These are phyloP conservation scores for Magnusiomyces tetraspermus DNA, from an alignment of 1,139 yeast genomes.

Conservation along the genomic window DNA sequence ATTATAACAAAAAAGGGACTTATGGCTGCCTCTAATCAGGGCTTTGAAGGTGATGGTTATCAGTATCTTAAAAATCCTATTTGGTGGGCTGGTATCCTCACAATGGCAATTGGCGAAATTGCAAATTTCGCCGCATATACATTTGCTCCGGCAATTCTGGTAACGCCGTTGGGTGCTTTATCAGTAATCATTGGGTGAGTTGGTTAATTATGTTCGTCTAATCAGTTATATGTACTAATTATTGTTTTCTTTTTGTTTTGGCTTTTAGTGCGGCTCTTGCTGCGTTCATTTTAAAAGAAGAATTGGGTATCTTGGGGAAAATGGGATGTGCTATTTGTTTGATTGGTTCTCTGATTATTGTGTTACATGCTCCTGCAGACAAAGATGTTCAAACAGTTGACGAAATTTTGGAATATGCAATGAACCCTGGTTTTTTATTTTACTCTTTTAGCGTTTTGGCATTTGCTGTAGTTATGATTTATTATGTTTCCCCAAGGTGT, in stretches of 20 bases:
- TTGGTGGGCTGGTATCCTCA: slow-evolving; percentile 91
- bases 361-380: slow-evolving; percentile 89
- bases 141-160: slow-evolving; percentile 88
- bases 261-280: slow-evolving; percentile 59
- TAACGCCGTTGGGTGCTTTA: slow-evolving; percentile 85
- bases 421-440: slow-evolving; percentile 66
- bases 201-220: neutral
- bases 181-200: slow-evolving; percentile 61
- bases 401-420: slow-evolving; percentile 73
- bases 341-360: slow-evolving; percentile 82
- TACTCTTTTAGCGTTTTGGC: slow-evolving; percentile 54
- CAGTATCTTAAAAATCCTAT: slow-evolving; percentile 75
- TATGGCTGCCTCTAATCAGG: slow-evolving; percentile 51
- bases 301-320: slow-evolving; percentile 80
- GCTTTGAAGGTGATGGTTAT: slow-evolving; percentile 59
- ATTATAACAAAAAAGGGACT: slow-evolving; percentile 85
- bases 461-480: slow-evolving; percentile 71
- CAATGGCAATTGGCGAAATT: slow-evolving; percentile 87
- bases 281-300: slow-evolving; percentile 74
- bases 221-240: neutral
- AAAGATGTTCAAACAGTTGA: slow-evolving; percentile 83
- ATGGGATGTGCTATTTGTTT: slow-evolving; percentile 91
- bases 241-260: no score
- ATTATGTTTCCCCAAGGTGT: slow-evolving; percentile 69
- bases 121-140: slow-evolving; percentile 95